These are phyloP conservation scores for Obelidium mucronatum DNA, from an alignment of 192 early-diverging fungal genomes.

Conservation along the genomic window DNA sequence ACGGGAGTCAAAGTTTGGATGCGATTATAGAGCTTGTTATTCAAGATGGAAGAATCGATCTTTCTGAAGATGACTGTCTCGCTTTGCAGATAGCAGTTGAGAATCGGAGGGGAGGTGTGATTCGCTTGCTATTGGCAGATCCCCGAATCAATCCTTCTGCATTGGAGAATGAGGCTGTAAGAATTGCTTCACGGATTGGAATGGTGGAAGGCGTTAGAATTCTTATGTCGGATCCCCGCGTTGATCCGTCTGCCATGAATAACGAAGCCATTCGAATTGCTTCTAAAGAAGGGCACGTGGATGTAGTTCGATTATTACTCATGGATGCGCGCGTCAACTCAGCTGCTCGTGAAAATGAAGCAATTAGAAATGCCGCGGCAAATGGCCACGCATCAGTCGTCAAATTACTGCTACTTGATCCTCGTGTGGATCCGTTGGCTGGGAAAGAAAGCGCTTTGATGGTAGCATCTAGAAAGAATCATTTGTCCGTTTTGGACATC, in stretches of 20 bases:
- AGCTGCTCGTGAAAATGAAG: background rate
- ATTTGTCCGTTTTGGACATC: background rate
- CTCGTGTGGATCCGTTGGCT: background rate
- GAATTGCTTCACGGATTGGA: background rate
- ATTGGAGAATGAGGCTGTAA: background rate
- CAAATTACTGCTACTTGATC: background rate
- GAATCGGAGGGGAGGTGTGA: background rate
- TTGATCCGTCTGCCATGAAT: background rate
- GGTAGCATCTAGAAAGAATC: background rate
- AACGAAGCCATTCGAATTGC: background rate
- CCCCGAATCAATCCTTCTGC: background rate
- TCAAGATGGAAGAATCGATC: background rate
- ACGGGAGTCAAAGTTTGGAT: background rate
- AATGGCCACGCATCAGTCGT: background rate
- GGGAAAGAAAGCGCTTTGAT: background rate
- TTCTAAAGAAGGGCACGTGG: background rate
- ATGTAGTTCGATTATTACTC: background rate
- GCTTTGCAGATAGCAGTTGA: background rate
- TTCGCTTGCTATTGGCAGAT: background rate
- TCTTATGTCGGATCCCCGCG: background rate
- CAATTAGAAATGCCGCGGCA: background rate
- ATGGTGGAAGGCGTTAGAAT: background rate
- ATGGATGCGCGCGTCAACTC: background rate
- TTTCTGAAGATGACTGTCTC: constrained; percentile 12
- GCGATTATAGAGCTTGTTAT: background rate